A percentile compares a stretch with the other conserved stretches of the same genome.
Conservation (phyloP, 1,139 yeast genomes). For the Geotrichum klebahnii region DNA sequence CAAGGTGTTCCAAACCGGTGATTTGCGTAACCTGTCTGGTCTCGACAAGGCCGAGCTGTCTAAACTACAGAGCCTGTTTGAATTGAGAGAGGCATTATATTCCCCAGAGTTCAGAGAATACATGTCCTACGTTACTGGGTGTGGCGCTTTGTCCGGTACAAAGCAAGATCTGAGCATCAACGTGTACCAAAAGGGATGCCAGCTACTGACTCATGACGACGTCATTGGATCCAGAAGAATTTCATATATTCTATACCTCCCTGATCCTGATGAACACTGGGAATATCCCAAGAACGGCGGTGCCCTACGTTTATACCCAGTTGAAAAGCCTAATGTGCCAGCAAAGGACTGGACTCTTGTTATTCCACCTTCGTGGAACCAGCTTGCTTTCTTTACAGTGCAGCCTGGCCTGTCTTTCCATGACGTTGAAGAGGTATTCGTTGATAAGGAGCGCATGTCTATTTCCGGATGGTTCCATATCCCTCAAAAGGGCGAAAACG, state of each 20-base stretch:
- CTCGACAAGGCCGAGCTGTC: conserved; percentile 70
- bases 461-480: conserved; percentile 99
- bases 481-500: conserved; percentile 89
- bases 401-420: conserved; percentile 96
- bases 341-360: conserved; percentile 65
- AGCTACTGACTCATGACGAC: conserved; percentile 93
- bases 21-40: conserved; percentile 87
- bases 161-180: conserved; percentile 92
- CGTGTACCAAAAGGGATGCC: conserved; percentile 89
- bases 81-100: conserved; percentile 80
- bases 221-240: conserved; percentile 94
- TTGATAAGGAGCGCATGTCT: conserved; percentile 80
- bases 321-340: conserved; percentile 86
- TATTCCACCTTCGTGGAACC: conserved; percentile 89
- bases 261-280: conserved; percentile 89
- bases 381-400: conserved; percentile 90
- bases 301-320: conserved; percentile 78
- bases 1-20: conserved; percentile 92
- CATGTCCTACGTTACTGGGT: conserved; percentile 72
- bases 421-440: conserved; percentile 95
- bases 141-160: conserved; percentile 83
- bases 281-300: conserved; percentile 81
- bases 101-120: conserved; percentile 79
- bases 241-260: conserved; percentile 84
- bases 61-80: conserved; percentile 67